Percentiles rank a stretch among this genome's conserved stretches.
Conservation (phyloP, 2,329 filamentous ascomycete species). For the Mycosphaerella sp. region DNA sequence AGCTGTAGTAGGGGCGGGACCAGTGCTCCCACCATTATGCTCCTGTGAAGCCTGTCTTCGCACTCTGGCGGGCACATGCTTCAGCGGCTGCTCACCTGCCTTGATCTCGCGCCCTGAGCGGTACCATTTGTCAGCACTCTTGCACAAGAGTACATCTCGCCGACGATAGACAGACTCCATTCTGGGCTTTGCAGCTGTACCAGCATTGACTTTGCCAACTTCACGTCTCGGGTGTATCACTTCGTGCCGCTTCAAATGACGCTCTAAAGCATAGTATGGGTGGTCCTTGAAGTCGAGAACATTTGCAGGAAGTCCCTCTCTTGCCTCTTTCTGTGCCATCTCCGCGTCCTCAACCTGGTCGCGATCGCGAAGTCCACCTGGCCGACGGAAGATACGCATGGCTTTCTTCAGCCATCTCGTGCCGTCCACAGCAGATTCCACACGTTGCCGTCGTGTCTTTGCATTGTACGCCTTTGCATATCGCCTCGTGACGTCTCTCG, state of each 20-base stretch:
- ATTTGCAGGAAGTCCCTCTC: constrained; percentile 54
- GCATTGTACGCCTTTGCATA: constrained; percentile 86
- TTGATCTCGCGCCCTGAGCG: constrained; percentile 75
- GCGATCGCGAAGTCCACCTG: constrained; percentile 47
- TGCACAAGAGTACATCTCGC: constrained; percentile 69
- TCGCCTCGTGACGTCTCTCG: constrained; percentile 76
- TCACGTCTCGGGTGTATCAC: constrained; percentile 66
- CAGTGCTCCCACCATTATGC: constrained; percentile 31
- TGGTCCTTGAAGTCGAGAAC: constrained; percentile 40
- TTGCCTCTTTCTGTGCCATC: constrained; percentile 61
- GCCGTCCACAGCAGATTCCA: constrained; percentile 60
- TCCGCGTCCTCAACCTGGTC: constrained; percentile 82
- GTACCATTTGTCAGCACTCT: constrained; percentile 85
- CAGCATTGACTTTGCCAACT: constrained; percentile 70
- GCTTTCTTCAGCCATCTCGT: constrained; percentile 51
- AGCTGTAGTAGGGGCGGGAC: constrained; percentile 48
- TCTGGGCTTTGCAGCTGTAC: constrained; percentile 48
- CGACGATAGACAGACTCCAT: constrained; percentile 79
- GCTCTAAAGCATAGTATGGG: constrained; percentile 61
- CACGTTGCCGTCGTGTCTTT: constrained; percentile 75
- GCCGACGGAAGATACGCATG: constrained; percentile 42
- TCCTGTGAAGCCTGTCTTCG: constrained; percentile 19
- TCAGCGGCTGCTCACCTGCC: constrained; percentile 71
- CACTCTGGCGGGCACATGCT: constrained; percentile 50
- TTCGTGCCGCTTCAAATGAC: constrained; percentile 78